Evolutionary conservation across 768 basidiomycete species (phyloP).

Genomic region (Podaxis carcinomalis): DNA sequence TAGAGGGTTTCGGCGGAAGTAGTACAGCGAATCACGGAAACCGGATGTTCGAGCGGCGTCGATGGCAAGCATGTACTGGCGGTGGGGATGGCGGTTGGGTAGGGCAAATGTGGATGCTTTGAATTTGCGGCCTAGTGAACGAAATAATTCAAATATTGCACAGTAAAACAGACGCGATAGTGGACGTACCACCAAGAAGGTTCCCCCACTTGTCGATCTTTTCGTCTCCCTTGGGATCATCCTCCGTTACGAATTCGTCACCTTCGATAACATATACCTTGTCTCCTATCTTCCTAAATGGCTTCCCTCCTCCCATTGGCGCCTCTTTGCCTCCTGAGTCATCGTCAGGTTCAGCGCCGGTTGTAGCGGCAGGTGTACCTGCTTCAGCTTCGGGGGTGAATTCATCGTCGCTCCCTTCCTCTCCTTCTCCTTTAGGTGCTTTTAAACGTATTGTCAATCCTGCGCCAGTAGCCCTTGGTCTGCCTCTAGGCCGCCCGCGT

Average conservation of each 20-base stretch:
- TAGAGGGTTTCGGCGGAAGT: slow-evolving; percentile 88
- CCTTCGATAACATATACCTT: slow-evolving; percentile 75
- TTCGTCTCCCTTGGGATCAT: slow-evolving; percentile 83
- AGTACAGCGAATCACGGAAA: slow-evolving; percentile 96
- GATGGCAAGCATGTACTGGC: slow-evolving; percentile 93
- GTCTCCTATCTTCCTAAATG: slow-evolving; percentile 71
- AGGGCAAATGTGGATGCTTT: slow-evolving; percentile 88
- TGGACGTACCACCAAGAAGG: slow-evolving; percentile 70
- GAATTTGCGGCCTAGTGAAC: slow-evolving; percentile 68
- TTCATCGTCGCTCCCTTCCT: slow-evolving; percentile 34
- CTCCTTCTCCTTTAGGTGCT: slow-evolving; percentile 28
- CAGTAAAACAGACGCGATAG: slow-evolving; percentile 10
- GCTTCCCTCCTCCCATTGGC: slow-evolving; percentile 54
- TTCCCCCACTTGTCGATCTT: slow-evolving; percentile 89
- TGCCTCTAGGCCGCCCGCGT: slow-evolving; percentile 27
- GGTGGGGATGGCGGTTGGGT: slow-evolving; percentile 77
- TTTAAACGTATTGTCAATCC: slow-evolving; percentile 31
- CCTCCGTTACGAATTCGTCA: slow-evolving; percentile 83
- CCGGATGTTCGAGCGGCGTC: slow-evolving; percentile 96
- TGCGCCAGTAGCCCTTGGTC: slow-evolving; percentile 17
- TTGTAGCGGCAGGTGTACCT: slow-evolving; percentile 17
- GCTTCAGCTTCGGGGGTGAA: slow-evolving; percentile 20
- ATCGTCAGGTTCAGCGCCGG: slow-evolving; percentile 28
- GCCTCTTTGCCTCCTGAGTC: slow-evolving; percentile 38
- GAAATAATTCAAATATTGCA: not conserved